Conservation (phyloP, 2,329 filamentous ascomycete genomes). For the Aspergillaceae sp. region DNA sequence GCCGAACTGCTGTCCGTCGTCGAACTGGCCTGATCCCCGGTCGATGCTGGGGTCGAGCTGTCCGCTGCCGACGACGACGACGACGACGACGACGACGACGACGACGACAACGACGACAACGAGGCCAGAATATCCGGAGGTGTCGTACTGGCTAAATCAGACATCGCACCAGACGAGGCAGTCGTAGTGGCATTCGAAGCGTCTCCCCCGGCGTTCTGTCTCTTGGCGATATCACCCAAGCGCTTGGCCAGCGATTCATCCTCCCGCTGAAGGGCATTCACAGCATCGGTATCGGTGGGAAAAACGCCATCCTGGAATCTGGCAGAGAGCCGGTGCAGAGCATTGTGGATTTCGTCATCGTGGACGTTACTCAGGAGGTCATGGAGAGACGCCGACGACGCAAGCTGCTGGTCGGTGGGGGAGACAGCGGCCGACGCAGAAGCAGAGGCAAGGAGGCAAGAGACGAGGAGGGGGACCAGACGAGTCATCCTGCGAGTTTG, state of each 20-base stretch:
- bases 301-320: conserved; percentile 63
- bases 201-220: conserved; percentile 33
- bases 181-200: conserved; percentile 9
- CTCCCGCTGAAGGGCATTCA: conserved; percentile 54
- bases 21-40: background rate
- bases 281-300: conserved; percentile 53
- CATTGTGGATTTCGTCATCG: conserved; percentile 46
- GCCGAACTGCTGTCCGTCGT: background rate
- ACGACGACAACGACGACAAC: background rate
- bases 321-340: conserved; percentile 55
- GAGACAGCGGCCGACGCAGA: too few relatives aligned
- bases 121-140: background rate
- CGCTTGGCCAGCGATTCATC: conserved; percentile 55
- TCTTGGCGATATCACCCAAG: conserved; percentile 56
- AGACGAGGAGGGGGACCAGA: too few relatives aligned
- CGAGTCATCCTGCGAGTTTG: too few relatives aligned
- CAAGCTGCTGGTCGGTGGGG: too few relatives aligned
- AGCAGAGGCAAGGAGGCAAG: too few relatives aligned
- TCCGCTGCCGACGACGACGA: background rate
- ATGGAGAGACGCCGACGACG: too few relatives aligned
- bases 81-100: background rate
- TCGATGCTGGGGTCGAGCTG: too few relatives aligned
- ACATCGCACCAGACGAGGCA: background rate
- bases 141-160: too few relatives aligned
- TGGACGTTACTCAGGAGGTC: too few relatives aligned